These are phyloP conservation scores for Trametes punicea DNA, from an alignment of 768 basidiomycete species.

Conservation along the genomic window DNA sequence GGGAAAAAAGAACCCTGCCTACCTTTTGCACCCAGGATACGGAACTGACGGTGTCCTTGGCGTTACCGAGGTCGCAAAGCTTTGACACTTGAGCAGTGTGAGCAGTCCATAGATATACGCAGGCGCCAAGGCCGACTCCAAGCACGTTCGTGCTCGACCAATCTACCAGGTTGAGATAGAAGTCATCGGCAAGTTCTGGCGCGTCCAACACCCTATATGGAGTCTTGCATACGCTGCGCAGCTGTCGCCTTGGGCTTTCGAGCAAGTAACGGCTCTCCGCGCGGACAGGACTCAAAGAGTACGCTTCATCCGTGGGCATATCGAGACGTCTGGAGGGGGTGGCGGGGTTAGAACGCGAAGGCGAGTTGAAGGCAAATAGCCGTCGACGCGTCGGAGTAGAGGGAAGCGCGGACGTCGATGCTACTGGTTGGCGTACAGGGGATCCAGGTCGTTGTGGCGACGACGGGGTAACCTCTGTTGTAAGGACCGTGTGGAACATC, in stretches of 20 bases:
- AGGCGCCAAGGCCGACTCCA: constrained; percentile 86
- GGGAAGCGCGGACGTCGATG: constrained; percentile 32
- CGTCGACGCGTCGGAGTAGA: constrained; percentile 51
- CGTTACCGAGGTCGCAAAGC: constrained; percentile 71
- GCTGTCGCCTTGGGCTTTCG: constrained; percentile 76
- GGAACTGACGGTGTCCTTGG: constrained; percentile 76
- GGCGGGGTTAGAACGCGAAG: constrained; percentile 48
- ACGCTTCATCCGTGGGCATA: constrained; percentile 82
- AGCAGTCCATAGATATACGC: constrained; percentile 97
- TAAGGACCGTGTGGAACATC: constrained; percentile 72
- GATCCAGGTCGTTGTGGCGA: constrained; percentile 62
- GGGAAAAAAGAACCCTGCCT: constrained; percentile 16
- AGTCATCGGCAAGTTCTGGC: constrained; percentile 96
- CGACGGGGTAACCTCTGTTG: constrained; percentile 74
- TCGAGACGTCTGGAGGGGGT: constrained; percentile 65
- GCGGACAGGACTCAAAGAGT: constrained; percentile 87
- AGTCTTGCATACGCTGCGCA: constrained; percentile 86
- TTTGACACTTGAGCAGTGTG: constrained; percentile 91
- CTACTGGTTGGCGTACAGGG: constrained; percentile 36
- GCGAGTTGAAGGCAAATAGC: constrained; percentile 66
- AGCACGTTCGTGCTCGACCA: constrained; percentile 96
- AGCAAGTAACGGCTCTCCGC: constrained; percentile 79
- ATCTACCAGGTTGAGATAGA: constrained; percentile 96
- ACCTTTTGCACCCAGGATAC: constrained; percentile 91
- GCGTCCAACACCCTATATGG: constrained; percentile 97